Conservation (phyloP, 2,329 filamentous ascomycete species). For the Fusarium secorum region DNA sequence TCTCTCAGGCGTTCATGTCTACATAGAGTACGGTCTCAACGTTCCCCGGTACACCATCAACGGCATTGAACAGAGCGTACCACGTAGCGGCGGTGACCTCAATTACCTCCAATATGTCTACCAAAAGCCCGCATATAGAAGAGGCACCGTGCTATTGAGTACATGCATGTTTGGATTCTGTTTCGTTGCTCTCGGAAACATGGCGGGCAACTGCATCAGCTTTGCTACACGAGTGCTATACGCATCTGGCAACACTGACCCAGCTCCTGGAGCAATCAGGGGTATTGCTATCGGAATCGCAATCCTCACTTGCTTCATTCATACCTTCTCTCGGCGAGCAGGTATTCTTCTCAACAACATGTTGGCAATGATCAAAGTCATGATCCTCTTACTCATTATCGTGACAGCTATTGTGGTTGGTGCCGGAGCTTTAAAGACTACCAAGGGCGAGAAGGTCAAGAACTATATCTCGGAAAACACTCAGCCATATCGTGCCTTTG, state of each 20-base stretch:
- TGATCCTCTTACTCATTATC: conserved; percentile 56
- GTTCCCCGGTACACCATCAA: conserved; percentile 53
- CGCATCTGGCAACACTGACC: conserved; percentile 44
- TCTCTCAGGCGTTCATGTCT: conserved; percentile 48
- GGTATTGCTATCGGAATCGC: conserved; percentile 57
- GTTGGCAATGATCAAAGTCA: conserved; percentile 59
- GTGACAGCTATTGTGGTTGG: conserved; percentile 46
- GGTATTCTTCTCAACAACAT: conserved; percentile 61
- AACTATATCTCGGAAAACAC: conserved; percentile 44
- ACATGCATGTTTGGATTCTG: conserved; percentile 56
- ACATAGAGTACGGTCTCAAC: conserved; percentile 57
- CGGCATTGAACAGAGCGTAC: conserved; percentile 51
- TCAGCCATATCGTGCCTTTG: conserved; percentile 37
- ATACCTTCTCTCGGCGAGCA: conserved; percentile 56
- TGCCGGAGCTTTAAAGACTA: conserved; percentile 36
- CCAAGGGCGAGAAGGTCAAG: conserved; percentile 11
- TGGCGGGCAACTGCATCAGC: conserved; percentile 57
- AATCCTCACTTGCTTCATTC: conserved; percentile 56
- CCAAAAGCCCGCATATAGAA: conserved; percentile 47
- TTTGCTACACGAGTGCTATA: conserved; percentile 53
- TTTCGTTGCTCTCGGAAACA: conserved; percentile 57
- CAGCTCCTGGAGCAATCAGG: conserved; percentile 47
- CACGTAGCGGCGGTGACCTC: conserved; percentile 56
- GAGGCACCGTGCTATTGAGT: conserved; percentile 48
- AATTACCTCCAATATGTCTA: conserved; percentile 60